phyloP scores from a whole-genome alignment of 1,139 yeast genomes.

The Yamadazyma pseudoaaseri region DNA sequence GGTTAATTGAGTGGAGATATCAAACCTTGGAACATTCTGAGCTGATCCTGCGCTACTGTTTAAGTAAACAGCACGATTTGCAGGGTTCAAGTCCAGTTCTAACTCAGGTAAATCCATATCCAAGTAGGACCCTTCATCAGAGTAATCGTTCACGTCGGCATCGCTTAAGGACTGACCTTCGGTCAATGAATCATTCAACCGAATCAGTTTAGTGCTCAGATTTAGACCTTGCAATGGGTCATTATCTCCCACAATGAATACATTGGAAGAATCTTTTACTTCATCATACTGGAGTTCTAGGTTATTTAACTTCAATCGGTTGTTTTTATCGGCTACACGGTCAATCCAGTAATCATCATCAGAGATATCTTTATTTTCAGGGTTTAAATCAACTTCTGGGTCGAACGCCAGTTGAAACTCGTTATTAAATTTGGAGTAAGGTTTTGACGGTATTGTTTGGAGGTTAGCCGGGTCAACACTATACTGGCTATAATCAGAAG shows the following conservation, averaged over 20 bases:
- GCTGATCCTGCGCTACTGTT: background rate
- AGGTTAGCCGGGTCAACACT: background rate
- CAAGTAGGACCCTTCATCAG: background rate
- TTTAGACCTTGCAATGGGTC: background rate
- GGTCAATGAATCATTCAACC: too few species aligned
- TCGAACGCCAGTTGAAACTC: too few species aligned
- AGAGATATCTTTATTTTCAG: background rate
- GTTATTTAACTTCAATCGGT: conserved; percentile 1
- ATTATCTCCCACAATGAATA: background rate
- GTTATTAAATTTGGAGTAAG: background rate
- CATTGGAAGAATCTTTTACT: background rate
- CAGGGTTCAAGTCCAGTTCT: background rate
- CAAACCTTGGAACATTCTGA: background rate
- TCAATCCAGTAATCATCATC: conserved; percentile 8
- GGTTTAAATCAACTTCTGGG: background rate
- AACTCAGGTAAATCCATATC: background rate
- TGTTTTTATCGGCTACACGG: conserved; percentile 6
- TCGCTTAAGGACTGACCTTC: too few species aligned
- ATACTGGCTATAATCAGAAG: background rate
- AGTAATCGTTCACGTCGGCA: too few species aligned
- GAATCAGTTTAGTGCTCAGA: too few species aligned
- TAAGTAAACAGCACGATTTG: background rate
- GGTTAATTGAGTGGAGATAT: background rate
- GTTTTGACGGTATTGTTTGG: background rate
- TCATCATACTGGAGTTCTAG: background rate